Conservation (phyloP, 164 flowering plant genomes). For the Aristolochia fimbriata region DNA sequence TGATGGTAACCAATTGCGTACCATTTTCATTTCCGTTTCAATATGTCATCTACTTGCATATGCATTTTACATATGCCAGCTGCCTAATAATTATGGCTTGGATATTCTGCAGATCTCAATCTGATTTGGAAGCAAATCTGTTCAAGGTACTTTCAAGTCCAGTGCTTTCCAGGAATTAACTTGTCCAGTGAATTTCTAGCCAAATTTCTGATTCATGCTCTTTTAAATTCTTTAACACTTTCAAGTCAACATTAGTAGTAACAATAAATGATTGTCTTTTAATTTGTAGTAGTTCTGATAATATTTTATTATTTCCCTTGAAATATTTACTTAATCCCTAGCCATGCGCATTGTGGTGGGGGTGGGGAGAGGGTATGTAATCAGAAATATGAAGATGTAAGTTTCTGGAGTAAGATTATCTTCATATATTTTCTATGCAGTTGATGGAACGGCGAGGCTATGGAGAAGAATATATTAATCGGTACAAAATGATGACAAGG, state of each 20-base stretch:
- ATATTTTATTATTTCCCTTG: too few relatives aligned
- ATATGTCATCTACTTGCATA: neutral
- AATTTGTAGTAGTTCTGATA: too few relatives aligned
- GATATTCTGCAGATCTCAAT: slow-evolving; percentile 59
- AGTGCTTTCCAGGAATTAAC: neutral
- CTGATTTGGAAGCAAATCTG: slow-evolving; percentile 88
- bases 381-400: too few relatives aligned
- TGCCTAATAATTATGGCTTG: neutral
- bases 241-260: too few relatives aligned
- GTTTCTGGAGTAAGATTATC: neutral
- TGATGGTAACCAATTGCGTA: too few relatives aligned
- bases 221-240: too few relatives aligned
- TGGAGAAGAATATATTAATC: slow-evolving; percentile 88
- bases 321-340: too few relatives aligned
- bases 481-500: slow-evolving; percentile 99
- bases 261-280: too few relatives aligned
- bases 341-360: too few relatives aligned
- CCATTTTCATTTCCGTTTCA: neutral
- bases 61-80: neutral
- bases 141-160: slow-evolving; percentile 57
- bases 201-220: too few relatives aligned
- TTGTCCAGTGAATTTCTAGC: neutral
- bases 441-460: slow-evolving; percentile 95
- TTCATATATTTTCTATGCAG: slow-evolving; percentile 28
- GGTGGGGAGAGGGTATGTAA: too few relatives aligned